These are phyloP conservation scores for Pseudocercospora crystallina DNA, from an alignment of 2,329 filamentous ascomycete species.

Conservation along the genomic window DNA sequence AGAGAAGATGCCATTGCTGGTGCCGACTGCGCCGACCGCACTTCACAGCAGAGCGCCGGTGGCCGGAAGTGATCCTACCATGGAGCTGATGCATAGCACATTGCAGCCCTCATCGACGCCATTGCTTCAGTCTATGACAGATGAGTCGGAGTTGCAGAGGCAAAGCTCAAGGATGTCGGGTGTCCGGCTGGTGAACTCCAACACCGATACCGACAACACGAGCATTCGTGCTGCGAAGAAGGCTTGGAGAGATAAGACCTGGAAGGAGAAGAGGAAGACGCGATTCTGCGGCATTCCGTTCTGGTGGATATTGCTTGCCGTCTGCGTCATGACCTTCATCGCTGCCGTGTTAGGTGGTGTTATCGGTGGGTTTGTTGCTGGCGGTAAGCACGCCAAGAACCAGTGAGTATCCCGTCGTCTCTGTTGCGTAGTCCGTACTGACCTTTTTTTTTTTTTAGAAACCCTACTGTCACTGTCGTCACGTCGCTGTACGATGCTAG, in stretches of 20 bases:
- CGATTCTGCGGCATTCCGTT: constrained; percentile 37
- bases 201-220: constrained; percentile 1
- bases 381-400: constrained; percentile 21
- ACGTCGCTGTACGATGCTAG: constrained; percentile 37
- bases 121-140: constrained; percentile 36
- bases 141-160: constrained; percentile 28
- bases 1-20: constrained; percentile 54
- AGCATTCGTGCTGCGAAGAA: constrained; percentile 19
- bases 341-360: constrained; percentile 35
- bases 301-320: constrained; percentile 34
- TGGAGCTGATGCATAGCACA: constrained; percentile 36
- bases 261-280: constrained; percentile 40
- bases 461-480: constrained; percentile 21
- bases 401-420: constrained; percentile 23
- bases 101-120: constrained; percentile 31
- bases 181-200: constrained; percentile 6
- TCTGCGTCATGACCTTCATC: constrained; percentile 33
- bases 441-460: constrained; percentile 6
- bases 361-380: constrained; percentile 36
- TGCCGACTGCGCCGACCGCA: constrained; percentile 30
- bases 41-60: constrained; percentile 36
- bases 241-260: constrained; percentile 38
- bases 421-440: constrained; percentile 1
- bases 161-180: constrained; percentile 8
- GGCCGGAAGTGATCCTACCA: constrained; percentile 33